Evolutionary conservation across 2,329 filamentous ascomycete genomes (phyloP), one percentile per base, ranked within the genome.

Genomic region (Arthrobotrys iridis): DNA sequence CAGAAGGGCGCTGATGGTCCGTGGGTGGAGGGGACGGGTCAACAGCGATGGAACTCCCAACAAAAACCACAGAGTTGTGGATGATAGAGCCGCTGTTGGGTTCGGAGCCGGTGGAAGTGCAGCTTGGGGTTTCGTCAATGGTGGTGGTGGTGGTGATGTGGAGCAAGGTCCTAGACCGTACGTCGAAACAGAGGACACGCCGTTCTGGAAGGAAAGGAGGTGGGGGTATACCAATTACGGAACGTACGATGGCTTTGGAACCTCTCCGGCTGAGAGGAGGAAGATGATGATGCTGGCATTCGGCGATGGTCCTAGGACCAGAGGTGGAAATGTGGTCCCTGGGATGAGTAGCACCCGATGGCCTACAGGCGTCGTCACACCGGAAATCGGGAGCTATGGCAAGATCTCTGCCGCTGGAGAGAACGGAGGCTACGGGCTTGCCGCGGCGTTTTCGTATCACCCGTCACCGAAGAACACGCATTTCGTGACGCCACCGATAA

Each of bases 371-470:
- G 57, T 58, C 3, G 46, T 66, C 15, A 75, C 71, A 22, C 71
- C 71, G 37, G 71, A 68, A 33, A 68, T 75, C 45, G 71, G 71
- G 1, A 75, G 71, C 13, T 50, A 58, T 24, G 64, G 60, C 20
- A 74, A 74, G 37, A 57, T 63, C 22, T 46, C 52, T 18, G 43
- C 68, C 15, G 28, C 15, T 13, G 35, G 30, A 2, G 63, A 48
- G n/a, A 41, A 10, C 13, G 28, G 41, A 1, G 62, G 62, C 3
- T 74, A 75, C 40, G 71, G 71, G 10, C 57, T 75, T 22, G 57
- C 55, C 15, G 71, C 71, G 8, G 71, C 71, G 45, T 75, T 75
- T 59, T 75, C 71, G 24, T 75, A 75, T 33, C 71, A 75, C 15
- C 13, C 71, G 26, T 68, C 63, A 10, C 71, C 71, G 63, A 65